These are phyloP conservation scores for Ganoderma multipileum DNA, from an alignment of 1,284 basidiomycete genomes.

Conservation along the genomic window DNA sequence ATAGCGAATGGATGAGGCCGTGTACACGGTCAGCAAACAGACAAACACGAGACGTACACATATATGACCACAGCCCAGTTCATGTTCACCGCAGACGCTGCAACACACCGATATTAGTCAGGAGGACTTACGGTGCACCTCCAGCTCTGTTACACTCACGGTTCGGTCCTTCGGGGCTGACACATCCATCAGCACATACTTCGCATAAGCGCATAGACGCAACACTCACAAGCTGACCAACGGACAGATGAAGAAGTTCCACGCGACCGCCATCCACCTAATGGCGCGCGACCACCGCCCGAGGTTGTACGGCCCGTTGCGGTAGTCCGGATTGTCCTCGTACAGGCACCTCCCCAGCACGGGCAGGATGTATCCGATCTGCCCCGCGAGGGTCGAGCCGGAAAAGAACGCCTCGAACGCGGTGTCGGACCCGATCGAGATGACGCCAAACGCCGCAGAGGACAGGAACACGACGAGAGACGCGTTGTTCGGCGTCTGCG, in stretches of 20 bases:
- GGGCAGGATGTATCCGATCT: conserved; percentile 4
- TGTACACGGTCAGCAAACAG: background rate
- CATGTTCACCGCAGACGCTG: conserved; percentile 4
- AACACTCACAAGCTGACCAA: conserved; percentile 7
- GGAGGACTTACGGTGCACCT: background rate
- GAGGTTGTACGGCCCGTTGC: conserved; percentile 1
- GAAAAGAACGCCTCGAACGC: conserved; percentile 12
- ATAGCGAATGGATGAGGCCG: background rate
- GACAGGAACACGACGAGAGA: conserved; percentile 2
- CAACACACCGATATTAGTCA: background rate
- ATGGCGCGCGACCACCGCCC: background rate
- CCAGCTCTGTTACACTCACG: background rate
- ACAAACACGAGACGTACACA: background rate
- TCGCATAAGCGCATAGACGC: too few relatives aligned
- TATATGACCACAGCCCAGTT: conserved; percentile 10
- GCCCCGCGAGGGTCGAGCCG: conserved; percentile 1
- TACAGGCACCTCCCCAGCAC: conserved; percentile 3
- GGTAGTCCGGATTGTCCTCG: conserved; percentile 8
- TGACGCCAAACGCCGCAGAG: background rate
- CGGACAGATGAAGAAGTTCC: conserved; percentile 9
- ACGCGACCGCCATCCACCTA: conserved; percentile 5
- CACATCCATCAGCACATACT: background rate
- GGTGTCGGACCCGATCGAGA: conserved; percentile 9
- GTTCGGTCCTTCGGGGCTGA: conserved; percentile 4
- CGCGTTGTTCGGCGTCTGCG: conserved; percentile 69